phyloP scores from a whole-genome alignment of 2,329 filamentous ascomycete genomes.

The Fusarium chuoi region DNA sequence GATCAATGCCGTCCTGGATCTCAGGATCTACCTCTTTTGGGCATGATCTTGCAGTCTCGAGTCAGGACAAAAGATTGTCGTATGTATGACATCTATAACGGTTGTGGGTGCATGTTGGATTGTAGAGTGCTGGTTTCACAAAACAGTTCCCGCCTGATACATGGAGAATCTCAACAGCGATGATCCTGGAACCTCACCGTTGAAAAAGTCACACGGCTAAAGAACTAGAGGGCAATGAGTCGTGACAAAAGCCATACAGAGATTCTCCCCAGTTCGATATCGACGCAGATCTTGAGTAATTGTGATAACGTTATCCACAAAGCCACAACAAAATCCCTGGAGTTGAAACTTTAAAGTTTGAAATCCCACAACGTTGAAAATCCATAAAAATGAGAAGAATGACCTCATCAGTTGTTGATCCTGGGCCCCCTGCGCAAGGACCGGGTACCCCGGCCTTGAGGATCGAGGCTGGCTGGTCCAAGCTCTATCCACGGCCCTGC shows the following conservation, averaged over 20 bases:
- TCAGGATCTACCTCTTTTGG: background rate
- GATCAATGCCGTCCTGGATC: background rate
- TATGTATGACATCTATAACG: background rate
- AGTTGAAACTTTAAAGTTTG: conserved; percentile 3
- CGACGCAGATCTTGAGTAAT: background rate
- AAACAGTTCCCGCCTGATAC: background rate
- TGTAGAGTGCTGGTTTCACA: background rate
- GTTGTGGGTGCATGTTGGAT: background rate
- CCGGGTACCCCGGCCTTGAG: conserved; percentile 32
- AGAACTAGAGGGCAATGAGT: background rate
- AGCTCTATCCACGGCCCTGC: conserved; percentile 36
- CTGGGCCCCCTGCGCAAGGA: background rate
- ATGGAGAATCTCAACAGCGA: background rate
- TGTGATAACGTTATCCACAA: background rate
- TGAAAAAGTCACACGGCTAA: background rate
- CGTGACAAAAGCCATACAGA: background rate
- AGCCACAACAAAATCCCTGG: background rate
- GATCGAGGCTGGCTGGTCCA: conserved; percentile 13
- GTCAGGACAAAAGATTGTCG: background rate
- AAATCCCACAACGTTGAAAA: background rate
- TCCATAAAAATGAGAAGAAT: conserved; percentile 23
- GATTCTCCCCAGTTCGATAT: background rate
- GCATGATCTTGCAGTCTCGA: background rate
- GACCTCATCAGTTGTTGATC: conserved; percentile 37
- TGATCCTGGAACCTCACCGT: background rate